A percentile compares a stretch with the other conserved stretches of the same genome.
Evolutionary conservation across 192 early-diverging fungal species (phyloP).

Genomic region (Coemansia sp.): DNA sequence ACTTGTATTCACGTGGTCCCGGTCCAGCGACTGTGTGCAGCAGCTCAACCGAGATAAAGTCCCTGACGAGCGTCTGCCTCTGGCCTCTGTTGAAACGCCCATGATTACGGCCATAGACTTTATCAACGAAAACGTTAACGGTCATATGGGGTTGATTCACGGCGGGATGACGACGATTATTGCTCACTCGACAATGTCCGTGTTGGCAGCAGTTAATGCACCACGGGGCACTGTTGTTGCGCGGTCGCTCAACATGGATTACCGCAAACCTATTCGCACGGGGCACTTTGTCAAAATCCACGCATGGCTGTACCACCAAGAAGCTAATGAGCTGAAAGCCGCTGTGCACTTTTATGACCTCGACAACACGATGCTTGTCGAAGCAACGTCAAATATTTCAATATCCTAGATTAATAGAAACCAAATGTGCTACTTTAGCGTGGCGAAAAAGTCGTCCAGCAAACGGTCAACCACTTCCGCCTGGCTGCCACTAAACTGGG

Average conservation of each 20-base stretch:
- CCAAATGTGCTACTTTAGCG: not conserved
- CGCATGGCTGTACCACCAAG: slow-evolving; percentile 33
- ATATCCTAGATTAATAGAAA: slow-evolving; percentile 1
- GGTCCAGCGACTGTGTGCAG: not conserved
- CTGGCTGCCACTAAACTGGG: slow-evolving; percentile 30
- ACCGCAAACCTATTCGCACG: slow-evolving; percentile 36
- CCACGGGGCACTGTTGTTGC: slow-evolving; percentile 13
- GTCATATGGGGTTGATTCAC: slow-evolving; percentile 45
- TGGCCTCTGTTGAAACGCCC: slow-evolving; percentile 4
- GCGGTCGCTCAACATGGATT: slow-evolving; percentile 50
- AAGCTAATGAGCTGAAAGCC: slow-evolving; percentile 3
- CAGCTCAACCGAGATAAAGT: slow-evolving; percentile 21
- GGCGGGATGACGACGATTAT: slow-evolving; percentile 49
- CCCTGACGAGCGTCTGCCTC: slow-evolving; percentile 17
- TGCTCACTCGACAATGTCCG: slow-evolving; percentile 33
- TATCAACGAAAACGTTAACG: slow-evolving; percentile 33
- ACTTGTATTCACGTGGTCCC: slow-evolving; percentile 33
- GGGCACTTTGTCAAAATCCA: slow-evolving; percentile 46
- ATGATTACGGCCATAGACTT: slow-evolving; percentile 44
- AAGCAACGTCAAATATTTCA: slow-evolving; percentile 24
- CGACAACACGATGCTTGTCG: slow-evolving; percentile 27
- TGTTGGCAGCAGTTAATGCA: slow-evolving; percentile 37
- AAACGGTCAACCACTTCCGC: slow-evolving; percentile 15
- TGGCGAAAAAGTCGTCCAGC: slow-evolving; percentile 16
- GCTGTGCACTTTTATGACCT: slow-evolving; percentile 39